phyloP scores from a whole-genome alignment of 192 early-diverging fungal genomes.

The Backusella luteola region DNA sequence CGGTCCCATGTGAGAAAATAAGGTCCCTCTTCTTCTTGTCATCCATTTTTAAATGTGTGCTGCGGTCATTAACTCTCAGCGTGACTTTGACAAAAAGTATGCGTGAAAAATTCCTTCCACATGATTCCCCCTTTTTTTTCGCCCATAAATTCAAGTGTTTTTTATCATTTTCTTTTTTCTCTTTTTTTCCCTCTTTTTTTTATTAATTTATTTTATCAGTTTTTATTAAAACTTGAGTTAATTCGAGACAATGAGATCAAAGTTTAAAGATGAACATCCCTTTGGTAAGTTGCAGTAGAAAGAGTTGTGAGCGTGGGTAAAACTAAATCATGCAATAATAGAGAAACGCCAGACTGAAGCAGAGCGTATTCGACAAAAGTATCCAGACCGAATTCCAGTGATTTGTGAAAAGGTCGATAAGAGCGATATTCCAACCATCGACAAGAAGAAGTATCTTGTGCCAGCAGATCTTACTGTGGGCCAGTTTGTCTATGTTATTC shows the following conservation, averaged over 20 bases:
- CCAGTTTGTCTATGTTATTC: constrained; percentile 96
- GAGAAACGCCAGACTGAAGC: constrained; percentile 97
- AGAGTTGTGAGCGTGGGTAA: neutral
- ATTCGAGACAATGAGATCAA: constrained; percentile 61
- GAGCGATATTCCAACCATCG: constrained; percentile 93
- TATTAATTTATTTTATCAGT: neutral
- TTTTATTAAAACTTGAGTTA: neutral
- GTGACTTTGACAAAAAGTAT: constrained; percentile 3
- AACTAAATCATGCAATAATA: constrained; percentile 22
- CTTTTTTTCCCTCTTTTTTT: neutral
- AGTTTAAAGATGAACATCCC: constrained; percentile 95
- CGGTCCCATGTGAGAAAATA: neutral
- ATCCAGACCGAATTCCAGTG: constrained; percentile 88
- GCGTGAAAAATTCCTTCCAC: neutral
- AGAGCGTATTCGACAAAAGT: constrained; percentile 94
- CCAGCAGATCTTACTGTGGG: constrained; percentile 96
- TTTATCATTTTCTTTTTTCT: neutral
- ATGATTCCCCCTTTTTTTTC: neutral
- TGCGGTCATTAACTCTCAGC: neutral
- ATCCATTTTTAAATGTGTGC: neutral
- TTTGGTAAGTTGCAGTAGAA: constrained; percentile 65
- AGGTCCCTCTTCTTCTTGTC: neutral
- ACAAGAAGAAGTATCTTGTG: constrained; percentile 99
- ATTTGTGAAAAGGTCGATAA: constrained; percentile 98
- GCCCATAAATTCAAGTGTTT: neutral